phyloP scores from a whole-genome alignment of 2,329 filamentous ascomycete species.

The Sporothrix schenckii region DNA sequence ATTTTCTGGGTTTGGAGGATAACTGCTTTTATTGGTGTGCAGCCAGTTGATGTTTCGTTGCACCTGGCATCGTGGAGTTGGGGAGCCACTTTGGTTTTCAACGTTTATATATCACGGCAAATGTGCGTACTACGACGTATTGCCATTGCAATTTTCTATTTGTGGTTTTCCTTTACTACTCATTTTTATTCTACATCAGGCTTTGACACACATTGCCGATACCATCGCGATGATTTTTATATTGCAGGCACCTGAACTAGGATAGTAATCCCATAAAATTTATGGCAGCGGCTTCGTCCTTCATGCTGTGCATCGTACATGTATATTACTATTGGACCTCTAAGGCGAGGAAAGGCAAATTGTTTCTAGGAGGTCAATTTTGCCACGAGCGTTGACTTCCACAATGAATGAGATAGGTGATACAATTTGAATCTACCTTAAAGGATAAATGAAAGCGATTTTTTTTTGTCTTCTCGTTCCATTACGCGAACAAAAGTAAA shows the following conservation, averaged over 20 bases:
- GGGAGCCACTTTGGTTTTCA: neutral
- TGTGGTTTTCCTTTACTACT: neutral
- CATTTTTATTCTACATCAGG: neutral
- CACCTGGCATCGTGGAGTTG: slow-evolving; percentile 20
- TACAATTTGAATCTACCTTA: slow-evolving; percentile 20
- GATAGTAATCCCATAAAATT: neutral
- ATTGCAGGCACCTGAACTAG: neutral
- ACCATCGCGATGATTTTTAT: neutral
- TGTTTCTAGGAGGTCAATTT: neutral
- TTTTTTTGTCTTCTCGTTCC: slow-evolving; percentile 20
- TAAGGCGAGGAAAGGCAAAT: neutral
- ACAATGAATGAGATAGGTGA: neutral
- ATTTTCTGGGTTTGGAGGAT: neutral
- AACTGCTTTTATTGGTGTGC: slow-evolving; percentile 5
- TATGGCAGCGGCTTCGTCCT: no score
- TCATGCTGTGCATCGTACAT: no score
- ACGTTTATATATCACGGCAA: slow-evolving; percentile 9
- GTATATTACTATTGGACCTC: no score
- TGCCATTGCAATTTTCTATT: neutral
- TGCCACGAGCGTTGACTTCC: neutral
- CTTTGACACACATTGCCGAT: neutral
- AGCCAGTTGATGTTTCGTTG: neutral
- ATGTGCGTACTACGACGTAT: no score
- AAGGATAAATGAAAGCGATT: slow-evolving; percentile 22
- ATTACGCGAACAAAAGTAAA: slow-evolving; percentile 22